These are phyloP conservation scores for Mycena galopus DNA, from an alignment of 768 basidiomycete genomes.

Conservation along the genomic window DNA sequence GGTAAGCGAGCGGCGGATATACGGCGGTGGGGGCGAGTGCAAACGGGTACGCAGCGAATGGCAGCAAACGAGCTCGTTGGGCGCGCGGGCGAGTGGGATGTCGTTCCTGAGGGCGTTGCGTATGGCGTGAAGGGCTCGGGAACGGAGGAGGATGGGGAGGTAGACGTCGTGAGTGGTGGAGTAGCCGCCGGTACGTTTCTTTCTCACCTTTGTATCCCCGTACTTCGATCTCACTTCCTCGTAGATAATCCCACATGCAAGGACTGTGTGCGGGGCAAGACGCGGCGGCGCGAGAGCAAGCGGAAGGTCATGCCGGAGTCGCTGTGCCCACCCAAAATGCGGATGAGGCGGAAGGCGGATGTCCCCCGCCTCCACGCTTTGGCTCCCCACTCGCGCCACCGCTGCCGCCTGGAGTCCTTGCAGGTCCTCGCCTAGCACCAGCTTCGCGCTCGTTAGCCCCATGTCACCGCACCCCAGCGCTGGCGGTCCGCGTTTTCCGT, in stretches of 20 bases:
- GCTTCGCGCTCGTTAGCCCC: not conserved
- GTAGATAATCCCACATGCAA: not conserved
- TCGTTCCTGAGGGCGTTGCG: not conserved
- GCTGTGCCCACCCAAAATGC: too few relatives aligned
- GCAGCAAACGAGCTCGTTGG: too few relatives aligned
- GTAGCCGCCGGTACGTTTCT: not conserved
- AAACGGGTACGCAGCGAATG: too few relatives aligned
- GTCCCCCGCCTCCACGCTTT: not conserved
- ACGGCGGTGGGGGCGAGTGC: too few relatives aligned
- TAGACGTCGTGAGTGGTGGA: not conserved
- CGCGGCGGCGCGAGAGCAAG: not conserved
- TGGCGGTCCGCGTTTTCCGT: not conserved
- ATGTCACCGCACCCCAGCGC: not conserved
- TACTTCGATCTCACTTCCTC: not conserved
- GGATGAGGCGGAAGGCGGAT: too few relatives aligned
- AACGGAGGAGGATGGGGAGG: not conserved
- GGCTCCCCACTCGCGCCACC: not conserved
- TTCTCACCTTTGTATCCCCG: not conserved
- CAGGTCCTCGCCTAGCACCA: not conserved
- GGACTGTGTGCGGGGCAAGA: not conserved
- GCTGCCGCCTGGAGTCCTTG: not conserved
- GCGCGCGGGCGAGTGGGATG: too few relatives aligned
- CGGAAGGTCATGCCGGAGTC: not conserved
- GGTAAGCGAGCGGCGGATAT: too few relatives aligned
- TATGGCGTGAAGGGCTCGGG: not conserved